phyloP scores from a whole-genome alignment of 495 filamentous ascomycete genomes.

The Lepidopterella palustris region DNA sequence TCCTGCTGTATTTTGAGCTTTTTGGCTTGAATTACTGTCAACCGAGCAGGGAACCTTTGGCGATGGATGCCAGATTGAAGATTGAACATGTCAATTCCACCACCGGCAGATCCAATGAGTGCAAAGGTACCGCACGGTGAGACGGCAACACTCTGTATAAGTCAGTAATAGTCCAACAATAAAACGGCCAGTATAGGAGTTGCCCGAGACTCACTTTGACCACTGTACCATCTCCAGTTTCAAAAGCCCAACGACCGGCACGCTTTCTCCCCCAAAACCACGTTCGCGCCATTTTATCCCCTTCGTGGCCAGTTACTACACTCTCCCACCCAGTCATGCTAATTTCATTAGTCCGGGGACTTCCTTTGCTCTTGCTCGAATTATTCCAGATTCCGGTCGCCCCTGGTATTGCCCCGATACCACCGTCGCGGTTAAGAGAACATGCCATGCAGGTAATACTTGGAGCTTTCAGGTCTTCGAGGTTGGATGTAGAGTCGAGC shows the following conservation, averaged over 20 bases:
- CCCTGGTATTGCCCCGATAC: constrained; percentile 70
- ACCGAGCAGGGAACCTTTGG: constrained; percentile 70
- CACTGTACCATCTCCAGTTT: constrained; percentile 73
- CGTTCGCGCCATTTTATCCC: constrained; percentile 76
- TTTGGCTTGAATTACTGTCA: constrained; percentile 58
- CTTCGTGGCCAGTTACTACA: constrained; percentile 85
- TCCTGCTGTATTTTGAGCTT: constrained; percentile 53
- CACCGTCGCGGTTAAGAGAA: constrained; percentile 86
- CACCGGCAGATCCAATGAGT: constrained; percentile 75
- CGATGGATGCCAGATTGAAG: constrained; percentile 85
- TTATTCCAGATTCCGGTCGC: constrained; percentile 72
- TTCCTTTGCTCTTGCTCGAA: constrained; percentile 49
- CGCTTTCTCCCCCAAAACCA: constrained; percentile 97
- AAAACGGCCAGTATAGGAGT: constrained; percentile 33
- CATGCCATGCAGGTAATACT: constrained; percentile 85
- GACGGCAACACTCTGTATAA: constrained; percentile 63
- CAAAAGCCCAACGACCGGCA: constrained; percentile 87
- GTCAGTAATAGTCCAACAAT: too few relatives aligned
- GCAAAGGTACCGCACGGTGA: constrained; percentile 92
- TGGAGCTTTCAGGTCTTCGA: constrained; percentile 78
- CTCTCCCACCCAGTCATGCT: constrained; percentile 91
- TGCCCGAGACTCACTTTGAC: constrained; percentile 46
- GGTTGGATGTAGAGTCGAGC: constrained; percentile 48
- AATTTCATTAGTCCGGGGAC: constrained; percentile 48
- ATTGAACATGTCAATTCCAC: constrained; percentile 89